Percentiles rank a stretch among this genome's conserved stretches.
Evolutionary conservation across 371 early-diverging fungal species (phyloP).

Genomic region (Mortierella sp.): DNA sequence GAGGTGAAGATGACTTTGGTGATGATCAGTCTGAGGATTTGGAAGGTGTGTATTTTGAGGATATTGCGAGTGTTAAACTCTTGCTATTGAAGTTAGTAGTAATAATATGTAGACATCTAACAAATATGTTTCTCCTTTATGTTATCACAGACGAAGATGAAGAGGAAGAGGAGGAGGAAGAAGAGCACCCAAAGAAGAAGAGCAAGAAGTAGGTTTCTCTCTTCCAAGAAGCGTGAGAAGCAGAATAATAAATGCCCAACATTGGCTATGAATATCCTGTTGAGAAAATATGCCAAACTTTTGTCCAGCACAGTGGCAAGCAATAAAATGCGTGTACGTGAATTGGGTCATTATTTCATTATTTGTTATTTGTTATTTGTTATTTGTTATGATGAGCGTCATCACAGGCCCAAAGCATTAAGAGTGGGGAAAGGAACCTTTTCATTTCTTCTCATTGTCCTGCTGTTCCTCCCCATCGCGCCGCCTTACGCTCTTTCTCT

Average conservation of each 20-base stretch:
- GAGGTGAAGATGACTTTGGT: constrained; percentile 24
- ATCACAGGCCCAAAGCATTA: too few species aligned
- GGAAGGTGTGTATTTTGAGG: constrained; percentile 17
- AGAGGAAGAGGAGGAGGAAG: constrained; percentile 46
- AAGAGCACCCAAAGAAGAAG: constrained; percentile 54
- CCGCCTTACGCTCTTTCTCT: neutral
- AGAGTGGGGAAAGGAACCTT: neutral
- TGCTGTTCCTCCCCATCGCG: neutral
- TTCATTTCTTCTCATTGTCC: neutral
- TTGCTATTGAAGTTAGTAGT: too few species aligned
- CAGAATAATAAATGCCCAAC: too few species aligned
- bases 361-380: too few species aligned
- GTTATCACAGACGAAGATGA: constrained; percentile 28
- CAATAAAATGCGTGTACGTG: neutral
- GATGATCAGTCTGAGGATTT: constrained; percentile 46
- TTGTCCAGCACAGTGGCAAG: too few species aligned
- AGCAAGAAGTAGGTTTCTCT: constrained; percentile 35
- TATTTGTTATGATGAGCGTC: too few species aligned
- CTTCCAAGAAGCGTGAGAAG: neutral
- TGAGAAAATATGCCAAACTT: too few species aligned
- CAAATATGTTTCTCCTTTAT: neutral
- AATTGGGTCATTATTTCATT: too few species aligned
- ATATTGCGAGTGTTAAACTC: neutral
- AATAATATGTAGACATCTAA: neutral
- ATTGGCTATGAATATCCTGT: too few species aligned